Percentiles rank a stretch among this genome's conserved stretches.
phyloP scores from a whole-genome alignment of 176 grass and related monocot species.

The Cenchrus purpureus region DNA sequence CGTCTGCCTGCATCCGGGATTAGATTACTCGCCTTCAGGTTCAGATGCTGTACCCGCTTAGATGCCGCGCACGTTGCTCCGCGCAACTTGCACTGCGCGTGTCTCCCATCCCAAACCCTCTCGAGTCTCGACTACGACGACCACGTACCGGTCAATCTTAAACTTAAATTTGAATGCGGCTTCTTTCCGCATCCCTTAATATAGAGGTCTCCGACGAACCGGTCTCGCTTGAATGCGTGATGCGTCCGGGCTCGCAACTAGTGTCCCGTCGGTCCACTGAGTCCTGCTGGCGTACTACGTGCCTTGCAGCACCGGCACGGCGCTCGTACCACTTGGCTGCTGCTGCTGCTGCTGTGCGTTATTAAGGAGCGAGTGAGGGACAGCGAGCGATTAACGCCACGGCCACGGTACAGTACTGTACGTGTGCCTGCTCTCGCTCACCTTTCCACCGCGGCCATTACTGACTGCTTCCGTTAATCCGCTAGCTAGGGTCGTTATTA shows the following conservation, averaged over 20 bases:
- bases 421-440: not conserved
- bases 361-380: not conserved
- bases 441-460: not conserved
- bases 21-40: not conserved
- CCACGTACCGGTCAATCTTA: not conserved
- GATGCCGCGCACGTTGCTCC: not conserved
- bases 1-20: not conserved
- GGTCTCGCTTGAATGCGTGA: no score
- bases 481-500: not conserved
- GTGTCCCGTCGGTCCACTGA: no score
- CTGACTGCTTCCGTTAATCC: not conserved
- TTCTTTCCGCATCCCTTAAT: no score
- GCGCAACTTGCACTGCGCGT: no score
- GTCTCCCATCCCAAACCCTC: no score
- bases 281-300: no score
- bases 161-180: conserved; percentile 7
- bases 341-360: not conserved
- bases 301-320: not conserved
- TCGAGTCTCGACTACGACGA: not conserved
- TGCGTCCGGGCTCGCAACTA: no score
- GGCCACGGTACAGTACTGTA: not conserved
- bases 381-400: not conserved
- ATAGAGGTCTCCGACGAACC: no score
- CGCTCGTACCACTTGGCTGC: not conserved
- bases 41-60: not conserved